phyloP scores from a whole-genome alignment of 371 early-diverging fungal species.

The Umbelopsis sp. region DNA sequence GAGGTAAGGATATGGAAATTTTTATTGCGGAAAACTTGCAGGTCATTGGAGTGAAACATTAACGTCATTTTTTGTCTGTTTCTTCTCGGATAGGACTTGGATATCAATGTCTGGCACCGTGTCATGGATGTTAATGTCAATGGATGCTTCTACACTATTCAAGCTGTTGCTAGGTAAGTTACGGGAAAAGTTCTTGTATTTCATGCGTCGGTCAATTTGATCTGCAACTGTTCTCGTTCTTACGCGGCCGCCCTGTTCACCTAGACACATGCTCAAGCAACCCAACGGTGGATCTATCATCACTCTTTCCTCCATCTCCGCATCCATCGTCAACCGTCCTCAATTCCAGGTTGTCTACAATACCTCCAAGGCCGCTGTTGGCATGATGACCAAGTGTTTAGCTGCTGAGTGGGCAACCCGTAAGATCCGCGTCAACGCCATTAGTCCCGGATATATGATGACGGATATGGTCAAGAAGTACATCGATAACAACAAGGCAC shows the following conservation, averaged over 20 bases:
- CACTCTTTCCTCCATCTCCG: slow-evolving; percentile 51
- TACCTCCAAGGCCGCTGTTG: slow-evolving; percentile 70
- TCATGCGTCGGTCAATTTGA: no score
- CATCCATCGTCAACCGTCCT: slow-evolving; percentile 47
- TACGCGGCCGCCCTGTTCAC: no score
- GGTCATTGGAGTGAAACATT: neutral
- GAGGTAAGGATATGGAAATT: slow-evolving; percentile 31
- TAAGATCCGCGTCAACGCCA: slow-evolving; percentile 51
- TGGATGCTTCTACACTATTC: slow-evolving; percentile 48
- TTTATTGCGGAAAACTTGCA: neutral
- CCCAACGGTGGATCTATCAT: slow-evolving; percentile 45
- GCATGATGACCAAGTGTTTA: slow-evolving; percentile 52
- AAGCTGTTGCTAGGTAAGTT: slow-evolving; percentile 39
- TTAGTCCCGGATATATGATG: slow-evolving; percentile 50
- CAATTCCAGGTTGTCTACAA: slow-evolving; percentile 54
- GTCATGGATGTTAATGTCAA: slow-evolving; percentile 53
- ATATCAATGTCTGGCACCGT: slow-evolving; percentile 39
- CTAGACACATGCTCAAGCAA: slow-evolving; percentile 41
- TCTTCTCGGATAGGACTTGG: neutral
- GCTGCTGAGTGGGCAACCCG: slow-evolving; percentile 52
- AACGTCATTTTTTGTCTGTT: neutral
- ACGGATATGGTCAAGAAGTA: slow-evolving; percentile 50
- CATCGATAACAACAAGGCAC: slow-evolving; percentile 33
- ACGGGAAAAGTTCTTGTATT: neutral
- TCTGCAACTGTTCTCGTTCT: no score